Evolutionary conservation across 768 basidiomycete genomes (phyloP).

Genomic region (Hortiboletus flavorubellus): DNA sequence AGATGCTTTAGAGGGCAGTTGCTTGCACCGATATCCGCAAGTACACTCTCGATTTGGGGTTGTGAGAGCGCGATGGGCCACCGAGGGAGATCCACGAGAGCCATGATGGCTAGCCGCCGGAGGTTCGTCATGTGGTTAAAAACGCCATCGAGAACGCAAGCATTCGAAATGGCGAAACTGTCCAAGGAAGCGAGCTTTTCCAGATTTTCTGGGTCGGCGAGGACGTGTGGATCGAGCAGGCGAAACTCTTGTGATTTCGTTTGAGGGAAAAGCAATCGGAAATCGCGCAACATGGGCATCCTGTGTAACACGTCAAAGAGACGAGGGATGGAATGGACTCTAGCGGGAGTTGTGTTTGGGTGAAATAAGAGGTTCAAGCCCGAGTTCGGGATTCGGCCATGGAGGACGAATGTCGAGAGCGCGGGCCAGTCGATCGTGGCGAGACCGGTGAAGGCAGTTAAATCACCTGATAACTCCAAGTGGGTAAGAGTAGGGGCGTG

Average conservation of each 20-base stretch:
- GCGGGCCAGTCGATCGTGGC: conserved; percentile 31
- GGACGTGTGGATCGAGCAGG: conserved; percentile 22
- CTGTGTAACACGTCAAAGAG: conserved; percentile 30
- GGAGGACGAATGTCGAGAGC: conserved; percentile 29
- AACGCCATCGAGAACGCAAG: conserved; percentile 29
- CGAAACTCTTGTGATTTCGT: conserved; percentile 24
- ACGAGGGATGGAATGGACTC: background rate
- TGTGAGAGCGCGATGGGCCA: conserved; percentile 36
- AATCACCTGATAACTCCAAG: conserved; percentile 31
- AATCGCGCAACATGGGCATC: conserved; percentile 31
- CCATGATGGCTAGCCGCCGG: conserved; percentile 29
- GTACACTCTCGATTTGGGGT: conserved; percentile 29
- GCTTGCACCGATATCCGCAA: conserved; percentile 29
- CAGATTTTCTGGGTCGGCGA: conserved; percentile 20
- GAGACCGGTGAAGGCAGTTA: conserved; percentile 26
- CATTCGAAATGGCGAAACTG: conserved; percentile 36
- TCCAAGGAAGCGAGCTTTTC: conserved; percentile 33
- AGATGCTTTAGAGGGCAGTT: conserved; percentile 33
- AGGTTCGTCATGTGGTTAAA: conserved; percentile 30
- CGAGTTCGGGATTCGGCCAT: conserved; percentile 27
- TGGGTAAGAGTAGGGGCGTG: conserved; percentile 30
- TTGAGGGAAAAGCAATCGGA: conserved; percentile 33
- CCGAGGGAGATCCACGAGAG: conserved; percentile 34
- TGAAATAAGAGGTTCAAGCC: conserved; percentile 14
- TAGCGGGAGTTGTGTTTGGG: background rate